phyloP scores from a whole-genome alignment of 495 filamentous ascomycete genomes.

The Aspergillus nanangensis region DNA sequence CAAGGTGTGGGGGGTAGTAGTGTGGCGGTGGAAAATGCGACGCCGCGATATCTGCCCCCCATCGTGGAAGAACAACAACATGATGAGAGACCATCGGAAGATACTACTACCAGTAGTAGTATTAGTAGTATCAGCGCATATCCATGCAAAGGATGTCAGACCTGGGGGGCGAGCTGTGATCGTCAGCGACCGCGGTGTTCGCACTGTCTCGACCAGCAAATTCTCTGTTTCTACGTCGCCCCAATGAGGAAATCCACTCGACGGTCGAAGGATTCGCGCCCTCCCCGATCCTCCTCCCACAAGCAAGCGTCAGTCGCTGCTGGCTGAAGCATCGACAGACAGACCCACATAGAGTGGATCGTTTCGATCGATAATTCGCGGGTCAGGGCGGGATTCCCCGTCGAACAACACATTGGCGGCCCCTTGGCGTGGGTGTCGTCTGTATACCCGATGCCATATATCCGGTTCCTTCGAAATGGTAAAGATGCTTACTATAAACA shows the following conservation, averaged over 20 bases:
- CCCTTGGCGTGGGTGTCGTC: slow-evolving; percentile 23
- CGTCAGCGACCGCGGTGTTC: slow-evolving; percentile 28
- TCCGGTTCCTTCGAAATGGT: slow-evolving; percentile 27
- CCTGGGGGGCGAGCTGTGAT: slow-evolving; percentile 28
- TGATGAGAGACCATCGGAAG: neutral
- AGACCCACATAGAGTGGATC: too few relatives aligned
- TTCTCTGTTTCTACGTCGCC: slow-evolving; percentile 36
- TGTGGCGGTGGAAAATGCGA: too few relatives aligned
- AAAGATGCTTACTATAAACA: too few relatives aligned
- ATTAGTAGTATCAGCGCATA: neutral
- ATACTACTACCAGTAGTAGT: neutral
- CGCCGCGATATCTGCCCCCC: neutral
- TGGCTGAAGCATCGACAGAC: too few relatives aligned
- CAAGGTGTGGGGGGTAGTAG: too few relatives aligned
- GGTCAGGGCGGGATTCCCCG: too few relatives aligned
- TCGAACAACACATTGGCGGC: too few relatives aligned
- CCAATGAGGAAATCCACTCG: slow-evolving; percentile 13
- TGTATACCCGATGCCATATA: slow-evolving; percentile 37
- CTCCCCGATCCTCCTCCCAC: too few relatives aligned
- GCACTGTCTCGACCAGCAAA: slow-evolving; percentile 34
- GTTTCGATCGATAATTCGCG: too few relatives aligned
- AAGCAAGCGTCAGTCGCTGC: neutral
- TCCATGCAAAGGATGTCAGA: slow-evolving; percentile 32
- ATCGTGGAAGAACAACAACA: too few relatives aligned
- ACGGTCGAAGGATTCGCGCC: slow-evolving; percentile 4